A percentile compares a stretch with the other conserved stretches of the same genome.
Evolutionary conservation across 805 yeast genomes (phyloP).

Genomic region (Kurtzmaniella fragi): DNA sequence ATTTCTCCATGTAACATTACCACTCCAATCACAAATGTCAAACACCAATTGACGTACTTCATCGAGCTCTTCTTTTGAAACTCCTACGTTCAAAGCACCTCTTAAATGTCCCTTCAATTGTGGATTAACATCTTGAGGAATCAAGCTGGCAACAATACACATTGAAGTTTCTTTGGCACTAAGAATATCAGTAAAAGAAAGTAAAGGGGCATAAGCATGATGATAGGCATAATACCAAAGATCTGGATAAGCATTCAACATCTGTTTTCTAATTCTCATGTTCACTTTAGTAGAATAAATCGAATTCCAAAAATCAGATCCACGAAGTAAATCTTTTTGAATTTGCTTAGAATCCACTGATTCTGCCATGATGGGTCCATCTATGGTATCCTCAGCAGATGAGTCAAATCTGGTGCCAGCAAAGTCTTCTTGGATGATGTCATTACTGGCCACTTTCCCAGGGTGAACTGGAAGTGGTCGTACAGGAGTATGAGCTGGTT

Average conservation of each 20-base stretch:
- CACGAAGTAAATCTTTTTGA: slow-evolving; percentile 38
- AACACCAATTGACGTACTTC: slow-evolving; percentile 60
- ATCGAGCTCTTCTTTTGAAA: slow-evolving; percentile 55
- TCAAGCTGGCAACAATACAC: slow-evolving; percentile 70
- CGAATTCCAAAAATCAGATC: slow-evolving; percentile 63
- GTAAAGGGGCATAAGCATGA: slow-evolving; percentile 72
- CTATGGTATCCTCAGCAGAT: slow-evolving; percentile 29
- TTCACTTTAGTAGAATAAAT: slow-evolving; percentile 72
- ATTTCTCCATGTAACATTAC: slow-evolving; percentile 39
- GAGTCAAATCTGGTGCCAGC: slow-evolving; percentile 31
- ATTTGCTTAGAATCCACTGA: slow-evolving; percentile 25
- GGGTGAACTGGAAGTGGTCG: slow-evolving; percentile 25
- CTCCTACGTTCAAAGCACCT: slow-evolving; percentile 82
- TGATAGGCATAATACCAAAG: slow-evolving; percentile 68
- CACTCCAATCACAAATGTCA: slow-evolving; percentile 69
- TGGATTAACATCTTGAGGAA: slow-evolving; percentile 92
- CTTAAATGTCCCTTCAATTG: slow-evolving; percentile 86
- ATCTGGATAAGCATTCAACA: slow-evolving; percentile 78
- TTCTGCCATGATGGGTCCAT: slow-evolving; percentile 32
- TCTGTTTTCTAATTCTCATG: slow-evolving; percentile 58
- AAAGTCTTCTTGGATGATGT: slow-evolving; percentile 34
- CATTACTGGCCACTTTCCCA: slow-evolving; percentile 31
- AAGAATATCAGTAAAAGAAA: slow-evolving; percentile 63
- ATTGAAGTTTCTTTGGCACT: slow-evolving; percentile 67
- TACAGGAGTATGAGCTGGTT: slow-evolving; percentile 19